Base-by-base conservation (phyloP, 225 moss, liverwort and hornwort species). In the Polytrichum commune region DNA sequence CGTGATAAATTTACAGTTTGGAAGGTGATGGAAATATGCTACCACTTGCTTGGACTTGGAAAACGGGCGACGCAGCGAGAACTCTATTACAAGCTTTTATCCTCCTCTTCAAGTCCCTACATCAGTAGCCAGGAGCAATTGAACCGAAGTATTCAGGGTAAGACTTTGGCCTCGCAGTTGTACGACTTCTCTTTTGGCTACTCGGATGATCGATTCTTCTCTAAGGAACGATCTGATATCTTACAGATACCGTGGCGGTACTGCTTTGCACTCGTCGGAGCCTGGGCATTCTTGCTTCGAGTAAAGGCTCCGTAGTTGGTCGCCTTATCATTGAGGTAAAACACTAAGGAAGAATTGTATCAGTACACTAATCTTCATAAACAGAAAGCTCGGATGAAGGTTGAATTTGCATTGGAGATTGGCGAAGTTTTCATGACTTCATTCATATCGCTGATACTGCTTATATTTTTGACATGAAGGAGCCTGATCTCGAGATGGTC, bases 1-100 rank as follows among this genome's bases (percentile, higher is more conserved):
- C 46, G 27, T 46, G 3, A 13, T 46, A 13, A 22, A 22, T 67
- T 27, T 88, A 82, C 88, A 96, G 93, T 93, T 32, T 93, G 93
- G 95, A 96, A 93, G 84, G 80, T 96, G 70, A 83, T 96, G 76
- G 82, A 89, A 81, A 84, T 87, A 63, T 91, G 91, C 83, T 96
- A 96, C 78, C 72, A 87, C 22, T 72, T 96, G 82, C 90, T 93
- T 80, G 89, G 82, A 78, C 78, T 79, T 65, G 89, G 89, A 38
- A 96, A 93, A 73, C 80, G 85, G 67, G 85, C 77, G 29, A 96
- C 88, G 73, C 93, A 93, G 77, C 79, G 93, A 65, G 95, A 96
- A 78, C 71, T 96, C 18, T 96, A 77, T 78, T 96, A 93, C 87
- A 85, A 79, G 67, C 77, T 89, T 58, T 27, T 90, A 54, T 90